Evolutionary conservation across 1,284 basidiomycete genomes (phyloP).

Genomic region (Cryptococcus hybrid): DNA sequence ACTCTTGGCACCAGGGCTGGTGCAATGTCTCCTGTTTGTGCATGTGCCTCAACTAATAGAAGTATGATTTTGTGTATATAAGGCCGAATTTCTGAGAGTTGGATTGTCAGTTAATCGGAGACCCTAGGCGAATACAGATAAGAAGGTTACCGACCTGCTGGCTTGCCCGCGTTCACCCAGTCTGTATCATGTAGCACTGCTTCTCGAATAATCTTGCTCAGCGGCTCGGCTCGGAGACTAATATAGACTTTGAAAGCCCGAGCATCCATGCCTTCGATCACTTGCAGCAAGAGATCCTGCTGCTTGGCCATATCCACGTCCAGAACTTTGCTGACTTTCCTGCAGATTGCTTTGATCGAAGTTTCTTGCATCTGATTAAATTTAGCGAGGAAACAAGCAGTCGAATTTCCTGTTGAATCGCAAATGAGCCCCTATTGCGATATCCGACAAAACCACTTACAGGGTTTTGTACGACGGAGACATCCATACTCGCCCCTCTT

Average conservation of each 20-base stretch:
- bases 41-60: conserved; percentile 86
- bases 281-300: conserved; percentile 69
- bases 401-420: conserved; percentile 66
- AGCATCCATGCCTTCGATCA: conserved; percentile 78
- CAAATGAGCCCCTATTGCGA: neutral
- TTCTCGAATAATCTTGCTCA: conserved; percentile 67
- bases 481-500: conserved; percentile 10
- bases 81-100: conserved; percentile 73
- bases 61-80: conserved; percentile 92
- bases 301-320: conserved; percentile 74
- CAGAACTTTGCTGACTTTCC: conserved; percentile 75
- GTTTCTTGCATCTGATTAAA: conserved; percentile 70
- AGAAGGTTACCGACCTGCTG: conserved; percentile 61
- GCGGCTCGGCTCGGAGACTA: conserved; percentile 67
- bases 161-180: conserved; percentile 87
- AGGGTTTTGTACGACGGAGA: conserved; percentile 17
- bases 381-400: conserved; percentile 89
- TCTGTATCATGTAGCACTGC: conserved; percentile 85
- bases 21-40: conserved; percentile 78
- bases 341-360: conserved; percentile 75
- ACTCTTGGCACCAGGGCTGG: conserved; percentile 76
- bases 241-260: conserved; percentile 84
- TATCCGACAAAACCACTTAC: conserved; percentile 13
- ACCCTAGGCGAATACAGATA: neutral
- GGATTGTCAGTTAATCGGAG: neutral